Evolutionary conservation across 768 basidiomycete species (phyloP).

Genomic region (Boletus rufocinnamomeus): DNA sequence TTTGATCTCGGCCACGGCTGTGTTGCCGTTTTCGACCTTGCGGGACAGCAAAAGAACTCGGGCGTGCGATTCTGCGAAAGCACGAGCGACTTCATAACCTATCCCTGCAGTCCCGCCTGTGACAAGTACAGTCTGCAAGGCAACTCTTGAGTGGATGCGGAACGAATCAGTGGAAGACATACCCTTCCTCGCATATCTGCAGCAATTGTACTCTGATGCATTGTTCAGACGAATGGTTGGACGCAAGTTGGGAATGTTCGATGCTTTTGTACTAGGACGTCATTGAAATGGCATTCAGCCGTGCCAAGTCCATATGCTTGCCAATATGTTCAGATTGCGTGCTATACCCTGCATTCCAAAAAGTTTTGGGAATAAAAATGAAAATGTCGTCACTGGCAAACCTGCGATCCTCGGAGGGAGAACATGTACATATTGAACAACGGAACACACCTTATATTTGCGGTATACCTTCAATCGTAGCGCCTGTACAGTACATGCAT

Average conservation of each 20-base stretch:
- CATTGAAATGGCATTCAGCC: slow-evolving; percentile 2
- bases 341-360: not conserved
- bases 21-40: not conserved
- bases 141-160: not conserved
- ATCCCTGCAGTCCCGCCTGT: not conserved
- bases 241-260: not conserved
- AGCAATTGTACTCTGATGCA: not conserved
- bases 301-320: not conserved
- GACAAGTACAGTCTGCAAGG: not conserved
- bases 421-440: not conserved
- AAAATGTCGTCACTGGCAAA: not conserved
- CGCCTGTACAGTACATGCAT: not conserved
- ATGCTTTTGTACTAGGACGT: not conserved
- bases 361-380: not conserved
- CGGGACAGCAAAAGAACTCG: not conserved
- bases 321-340: not conserved
- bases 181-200: not conserved
- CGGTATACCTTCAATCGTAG: not conserved
- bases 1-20: not conserved
- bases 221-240: not conserved
- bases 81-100: not conserved
- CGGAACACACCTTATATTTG: not conserved
- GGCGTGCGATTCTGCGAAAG: not conserved
- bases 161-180: not conserved
- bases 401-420: not conserved